Conservation (phyloP, 148 eudicot genomes). For the Rhododendron kiyosumense region DNA sequence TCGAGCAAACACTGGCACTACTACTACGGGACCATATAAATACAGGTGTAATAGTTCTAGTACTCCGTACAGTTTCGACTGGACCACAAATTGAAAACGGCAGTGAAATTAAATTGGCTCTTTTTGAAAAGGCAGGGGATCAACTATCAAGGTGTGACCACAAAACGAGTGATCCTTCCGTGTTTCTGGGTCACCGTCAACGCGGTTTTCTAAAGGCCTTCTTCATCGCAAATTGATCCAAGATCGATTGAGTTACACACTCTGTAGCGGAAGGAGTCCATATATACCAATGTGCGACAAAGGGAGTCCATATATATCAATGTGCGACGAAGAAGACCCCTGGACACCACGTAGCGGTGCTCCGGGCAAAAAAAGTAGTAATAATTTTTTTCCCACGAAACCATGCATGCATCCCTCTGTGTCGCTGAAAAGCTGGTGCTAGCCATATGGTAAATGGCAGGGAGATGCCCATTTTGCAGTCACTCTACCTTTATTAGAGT, state of each 20-base stretch:
- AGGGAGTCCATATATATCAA: too few species aligned
- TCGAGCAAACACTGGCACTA: background rate
- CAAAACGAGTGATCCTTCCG: background rate
- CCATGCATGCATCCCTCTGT: background rate
- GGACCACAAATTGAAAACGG: background rate
- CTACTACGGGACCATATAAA: background rate
- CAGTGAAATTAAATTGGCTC: background rate
- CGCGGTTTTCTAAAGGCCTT: background rate
- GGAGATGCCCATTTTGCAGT: background rate
- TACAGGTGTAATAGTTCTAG: background rate
- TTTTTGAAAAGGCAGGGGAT: background rate
- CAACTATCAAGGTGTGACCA: background rate
- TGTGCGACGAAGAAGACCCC: background rate
- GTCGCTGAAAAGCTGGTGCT: background rate
- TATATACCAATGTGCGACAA: too few species aligned
- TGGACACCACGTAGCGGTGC: too few species aligned
- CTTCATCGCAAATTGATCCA: background rate
- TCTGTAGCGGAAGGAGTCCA: too few species aligned
- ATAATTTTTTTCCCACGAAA: background rate
- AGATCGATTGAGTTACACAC: too few species aligned
- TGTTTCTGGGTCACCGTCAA: background rate
- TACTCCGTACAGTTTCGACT: background rate
- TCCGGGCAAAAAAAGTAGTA: too few species aligned
- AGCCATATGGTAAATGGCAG: background rate
- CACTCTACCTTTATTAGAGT: background rate